A percentile compares a stretch with the other conserved stretches of the same genome.
phyloP scores from a whole-genome alignment of 805 yeast species.

The Starmerella lactis-condensi region DNA sequence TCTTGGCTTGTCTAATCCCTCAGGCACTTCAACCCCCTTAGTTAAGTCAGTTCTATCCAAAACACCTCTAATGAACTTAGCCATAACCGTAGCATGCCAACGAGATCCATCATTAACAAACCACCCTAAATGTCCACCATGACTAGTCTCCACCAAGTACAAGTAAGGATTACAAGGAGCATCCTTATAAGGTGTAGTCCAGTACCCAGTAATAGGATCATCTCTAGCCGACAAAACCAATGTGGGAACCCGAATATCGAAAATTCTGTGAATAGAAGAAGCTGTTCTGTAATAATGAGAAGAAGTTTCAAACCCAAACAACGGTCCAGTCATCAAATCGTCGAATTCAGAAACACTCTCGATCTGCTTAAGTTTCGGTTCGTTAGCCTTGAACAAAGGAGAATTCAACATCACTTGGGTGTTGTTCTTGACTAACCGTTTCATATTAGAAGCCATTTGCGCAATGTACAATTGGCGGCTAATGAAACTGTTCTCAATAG shows the following conservation, averaged over 20 bases:
- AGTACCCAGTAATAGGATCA: constrained; percentile 52
- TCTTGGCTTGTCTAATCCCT: not conserved
- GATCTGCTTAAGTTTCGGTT: constrained; percentile 11
- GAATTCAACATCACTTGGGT: constrained; percentile 23
- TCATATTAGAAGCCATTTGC: constrained; percentile 32
- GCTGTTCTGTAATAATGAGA: constrained; percentile 47
- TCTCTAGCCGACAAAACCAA: constrained; percentile 47
- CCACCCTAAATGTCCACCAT: constrained; percentile 79
- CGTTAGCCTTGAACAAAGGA: constrained; percentile 20
- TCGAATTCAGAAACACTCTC: constrained; percentile 39
- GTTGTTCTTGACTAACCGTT: constrained; percentile 29
- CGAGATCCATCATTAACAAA: constrained; percentile 40
- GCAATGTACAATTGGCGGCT: constrained; percentile 34
- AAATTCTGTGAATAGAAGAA: constrained; percentile 36
- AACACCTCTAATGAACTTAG: constrained; percentile 26
- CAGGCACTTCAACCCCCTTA: not conserved
- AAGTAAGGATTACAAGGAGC: constrained; percentile 40
- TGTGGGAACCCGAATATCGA: constrained; percentile 41
- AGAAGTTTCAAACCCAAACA: constrained; percentile 47
- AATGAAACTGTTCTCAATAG: constrained; percentile 26
- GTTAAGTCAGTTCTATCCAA: constrained; percentile 19
- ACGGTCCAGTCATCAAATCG: constrained; percentile 40
- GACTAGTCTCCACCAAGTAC: constrained; percentile 37
- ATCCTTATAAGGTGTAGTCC: constrained; percentile 34
- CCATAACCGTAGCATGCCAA: constrained; percentile 44